Base-by-base conservation (phyloP, 768 basidiomycete species). In the Tricholoma sp. region DNA sequence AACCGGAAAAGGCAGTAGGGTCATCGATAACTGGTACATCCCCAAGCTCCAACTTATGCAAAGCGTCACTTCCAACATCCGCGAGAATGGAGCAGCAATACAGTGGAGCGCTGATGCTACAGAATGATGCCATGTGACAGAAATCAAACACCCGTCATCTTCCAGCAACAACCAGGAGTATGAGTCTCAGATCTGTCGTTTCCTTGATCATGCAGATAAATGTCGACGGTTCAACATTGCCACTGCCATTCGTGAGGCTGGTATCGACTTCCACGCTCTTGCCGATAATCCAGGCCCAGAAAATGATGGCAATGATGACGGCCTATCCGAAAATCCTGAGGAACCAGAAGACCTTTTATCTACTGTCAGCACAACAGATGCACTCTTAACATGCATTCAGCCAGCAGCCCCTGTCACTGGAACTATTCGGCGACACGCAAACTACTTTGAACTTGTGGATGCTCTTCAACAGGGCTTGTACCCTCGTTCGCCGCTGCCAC, bases 201-300 rank as follows among this genome's bases (percentile, higher is more conserved):
- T 46, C 32, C 54, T 59, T 50, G 58, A 59, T 43, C 55, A 47
- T 8, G 46, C 14, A 45, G 58, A 59, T 12, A 59, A 51, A 51
- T 59, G n/a, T n/a, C n/a, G 55, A 39, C 47, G 29, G 22, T 56
- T 59, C 27, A 31, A 58, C 31, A 32, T 58, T 52, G 57, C 57
- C 11, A 58, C 57, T 22, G 49, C 31, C 32, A 47, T 55, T 43
- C 54, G 39, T 41, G 41, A 55, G 21, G 54, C 54, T 18, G 4
- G 27, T 50, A n/a, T 50, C 27, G 19, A 50, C 32, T 50, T 50
- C 50, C 10, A 12, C 18, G 16, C 27, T 11, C 32, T 52, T 32
- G 19, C 50, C 35, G 18, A 52, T 52, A 9, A 35, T 37, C 35
- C 50, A 52, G 50, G 46, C 46, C 24, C 31, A 3, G 21, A 52